These are phyloP conservation scores for Diaporthe vexans DNA, from an alignment of 2,329 filamentous ascomycete species.

Conservation along the genomic window DNA sequence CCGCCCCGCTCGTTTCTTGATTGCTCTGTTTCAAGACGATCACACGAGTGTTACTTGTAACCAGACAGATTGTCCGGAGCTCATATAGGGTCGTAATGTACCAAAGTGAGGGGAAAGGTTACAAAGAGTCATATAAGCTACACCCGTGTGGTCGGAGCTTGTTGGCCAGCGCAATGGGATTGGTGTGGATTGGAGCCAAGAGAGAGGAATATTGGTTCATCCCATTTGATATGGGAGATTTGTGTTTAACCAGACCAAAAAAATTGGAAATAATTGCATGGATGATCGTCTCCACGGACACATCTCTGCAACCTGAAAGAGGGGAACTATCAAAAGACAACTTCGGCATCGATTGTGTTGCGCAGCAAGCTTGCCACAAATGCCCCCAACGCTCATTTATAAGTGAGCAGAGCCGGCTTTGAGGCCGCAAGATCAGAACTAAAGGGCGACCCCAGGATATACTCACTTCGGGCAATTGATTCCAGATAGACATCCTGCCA, in stretches of 20 bases:
- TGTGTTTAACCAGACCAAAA: slow-evolving; percentile 17
- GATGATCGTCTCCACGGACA: neutral
- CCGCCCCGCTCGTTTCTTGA: neutral
- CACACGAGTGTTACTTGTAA: neutral
- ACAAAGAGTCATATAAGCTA: neutral
- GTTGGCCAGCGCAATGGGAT: neutral
- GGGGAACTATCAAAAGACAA: neutral
- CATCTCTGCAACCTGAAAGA: slow-evolving; percentile 23
- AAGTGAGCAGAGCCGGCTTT: neutral
- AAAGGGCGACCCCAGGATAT: neutral
- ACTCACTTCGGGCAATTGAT: neutral
- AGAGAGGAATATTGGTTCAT: neutral
- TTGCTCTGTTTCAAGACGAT: neutral
- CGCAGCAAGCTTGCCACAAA: neutral
- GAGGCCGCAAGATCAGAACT: neutral
- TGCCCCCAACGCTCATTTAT: neutral
- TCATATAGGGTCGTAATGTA: neutral
- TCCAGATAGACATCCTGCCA: neutral
- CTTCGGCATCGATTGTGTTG: neutral
- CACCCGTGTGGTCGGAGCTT: neutral
- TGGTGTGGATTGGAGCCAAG: slow-evolving; percentile 5
- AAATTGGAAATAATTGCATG: neutral
- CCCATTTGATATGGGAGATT: neutral
- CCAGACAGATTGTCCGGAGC: neutral
- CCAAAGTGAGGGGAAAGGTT: neutral